Base-by-base conservation (phyloP, 2,329 filamentous ascomycete species). In the Fusarium beomiforme region DNA sequence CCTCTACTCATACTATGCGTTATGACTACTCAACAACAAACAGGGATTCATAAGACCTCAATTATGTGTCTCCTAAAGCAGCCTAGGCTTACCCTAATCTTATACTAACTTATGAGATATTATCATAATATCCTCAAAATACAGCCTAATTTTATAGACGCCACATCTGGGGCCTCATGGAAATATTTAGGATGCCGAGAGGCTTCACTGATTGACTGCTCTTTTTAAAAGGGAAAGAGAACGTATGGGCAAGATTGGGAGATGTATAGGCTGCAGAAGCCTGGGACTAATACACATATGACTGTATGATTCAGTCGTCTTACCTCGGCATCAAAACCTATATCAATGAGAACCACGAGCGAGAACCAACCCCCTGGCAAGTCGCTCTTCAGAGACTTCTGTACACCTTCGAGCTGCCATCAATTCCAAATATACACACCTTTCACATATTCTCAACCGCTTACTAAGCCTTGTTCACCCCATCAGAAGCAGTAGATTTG, bases 391-490 rank as follows among this genome's bases (percentile, higher is more conserved):
- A 34, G 33, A 4, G 7, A 23, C 46, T 19, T 33, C 7, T 33
- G n/a, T 49, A 11, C 3, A 19, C 46, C n/a, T 16, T 23, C n/a
- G 6, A 14, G n/a, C 17, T 16, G 14, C 16, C 17, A 33, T 10
- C 12, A 4, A 3, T 2, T 34, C 6, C 29, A 41, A 33, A 17
- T 16, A 26, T 23, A 16, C 9, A 24, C 17, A 7, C 21, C 31
- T 26, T 24, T 4, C 33, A 19, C 23, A 41, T 9, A 16, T 19
- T 37, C 17, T 26, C 12, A 33, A 23, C 23, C 24, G 8, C 53
- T 16, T 16, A 4, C 46, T 59, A 75, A 13, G 39, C 72, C 55
- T 65, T 75, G 13, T 53, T 57, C 8, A 49, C 19, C 11, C 58
- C 44, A 12, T 46, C 39, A 29, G 64, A 39, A 12, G 23, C 23